Evolutionary conservation across 2,329 filamentous ascomycete species (phyloP).

Genomic region (Dendryphion nanum): DNA sequence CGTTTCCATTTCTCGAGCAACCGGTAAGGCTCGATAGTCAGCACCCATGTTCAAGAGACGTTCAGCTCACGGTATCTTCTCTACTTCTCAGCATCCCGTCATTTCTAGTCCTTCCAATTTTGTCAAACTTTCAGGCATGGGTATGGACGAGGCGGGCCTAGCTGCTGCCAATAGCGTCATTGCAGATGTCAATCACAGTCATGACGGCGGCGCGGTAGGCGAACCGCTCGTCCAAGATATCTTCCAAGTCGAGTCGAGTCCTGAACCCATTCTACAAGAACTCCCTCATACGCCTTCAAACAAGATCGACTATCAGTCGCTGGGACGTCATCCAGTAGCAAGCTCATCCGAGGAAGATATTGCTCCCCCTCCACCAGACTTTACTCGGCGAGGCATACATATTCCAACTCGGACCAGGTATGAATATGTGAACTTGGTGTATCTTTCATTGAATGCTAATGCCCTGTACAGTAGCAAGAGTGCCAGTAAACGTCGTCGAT

Average conservation of each 20-base stretch:
- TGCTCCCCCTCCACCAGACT: slow-evolving; percentile 31
- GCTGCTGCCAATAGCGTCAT: slow-evolving; percentile 30
- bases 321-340: slow-evolving; percentile 12
- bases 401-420: slow-evolving; percentile 39
- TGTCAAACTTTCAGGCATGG: slow-evolving; percentile 24
- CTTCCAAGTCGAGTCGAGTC: slow-evolving; percentile 22
- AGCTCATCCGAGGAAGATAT: slow-evolving; percentile 18
- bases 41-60: slow-evolving; percentile 30
- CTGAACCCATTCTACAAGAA: slow-evolving; percentile 13
- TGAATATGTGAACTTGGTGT: slow-evolving; percentile 2
- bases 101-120: slow-evolving; percentile 20
- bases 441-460: not conserved
- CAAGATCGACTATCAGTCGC: slow-evolving; percentile 17
- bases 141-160: too few species aligned
- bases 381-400: slow-evolving; percentile 36
- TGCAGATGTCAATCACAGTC: slow-evolving; percentile 11
- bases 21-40: too few species aligned
- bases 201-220: slow-evolving; percentile 17
- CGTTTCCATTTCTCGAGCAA: too few species aligned
- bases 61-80: slow-evolving; percentile 29
- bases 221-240: slow-evolving; percentile 33
- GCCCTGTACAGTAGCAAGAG: slow-evolving; percentile 25
- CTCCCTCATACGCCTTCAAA: slow-evolving; percentile 13
- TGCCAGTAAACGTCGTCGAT: slow-evolving; percentile 11
- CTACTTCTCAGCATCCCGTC: slow-evolving; percentile 19